Evolutionary conservation across 495 filamentous ascomycete genomes (phyloP).

Genomic region (Annulohypoxylon bovei): DNA sequence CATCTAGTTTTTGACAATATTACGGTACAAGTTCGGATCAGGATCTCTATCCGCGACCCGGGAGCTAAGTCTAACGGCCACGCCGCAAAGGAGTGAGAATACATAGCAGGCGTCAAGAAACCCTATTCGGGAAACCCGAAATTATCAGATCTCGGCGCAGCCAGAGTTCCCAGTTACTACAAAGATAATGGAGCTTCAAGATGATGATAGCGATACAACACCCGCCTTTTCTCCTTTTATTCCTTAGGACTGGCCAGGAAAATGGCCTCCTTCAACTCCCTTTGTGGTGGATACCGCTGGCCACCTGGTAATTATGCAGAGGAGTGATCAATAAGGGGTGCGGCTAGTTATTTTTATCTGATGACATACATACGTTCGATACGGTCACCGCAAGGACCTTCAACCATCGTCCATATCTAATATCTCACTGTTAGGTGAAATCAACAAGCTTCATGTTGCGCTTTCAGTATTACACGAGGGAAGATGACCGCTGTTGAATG

Average conservation of each 20-base stretch:
- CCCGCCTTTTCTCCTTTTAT: neutral
- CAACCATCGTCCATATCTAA: neutral
- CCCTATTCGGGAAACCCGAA: conserved; percentile 15
- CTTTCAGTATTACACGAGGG: neutral
- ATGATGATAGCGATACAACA: neutral
- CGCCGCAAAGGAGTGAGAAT: neutral
- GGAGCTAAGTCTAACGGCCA: neutral
- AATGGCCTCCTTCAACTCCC: neutral
- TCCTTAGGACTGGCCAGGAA: neutral
- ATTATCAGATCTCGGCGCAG: conserved; percentile 25
- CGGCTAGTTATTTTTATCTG: conserved; percentile 7
- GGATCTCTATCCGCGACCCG: neutral
- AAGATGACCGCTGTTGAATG: neutral
- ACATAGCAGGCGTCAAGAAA: neutral
- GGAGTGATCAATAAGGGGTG: neutral
- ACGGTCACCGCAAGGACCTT: neutral
- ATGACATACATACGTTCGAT: conserved; percentile 4
- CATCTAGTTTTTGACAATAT: neutral
- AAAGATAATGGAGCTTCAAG: neutral
- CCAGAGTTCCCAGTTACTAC: conserved; percentile 2
- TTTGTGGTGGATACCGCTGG: neutral
- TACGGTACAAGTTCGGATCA: neutral
- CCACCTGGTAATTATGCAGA: neutral
- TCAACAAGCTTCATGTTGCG: neutral
- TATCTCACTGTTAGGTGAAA: neutral